phyloP scores from a whole-genome alignment of 2,329 filamentous ascomycete genomes.

The Colletotrichum siamense region DNA sequence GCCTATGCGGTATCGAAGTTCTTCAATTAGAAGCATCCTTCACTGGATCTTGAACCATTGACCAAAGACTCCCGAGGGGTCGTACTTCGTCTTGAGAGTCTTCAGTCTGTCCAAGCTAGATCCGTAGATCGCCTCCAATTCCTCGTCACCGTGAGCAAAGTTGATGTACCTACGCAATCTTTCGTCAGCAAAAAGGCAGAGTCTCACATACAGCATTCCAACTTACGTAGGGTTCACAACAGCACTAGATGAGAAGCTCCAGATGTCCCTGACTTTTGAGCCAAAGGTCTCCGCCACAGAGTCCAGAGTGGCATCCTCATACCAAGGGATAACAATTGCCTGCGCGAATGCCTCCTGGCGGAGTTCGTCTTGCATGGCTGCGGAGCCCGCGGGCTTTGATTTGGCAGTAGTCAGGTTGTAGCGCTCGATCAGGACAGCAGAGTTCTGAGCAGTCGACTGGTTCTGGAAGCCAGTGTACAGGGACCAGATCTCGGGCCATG shows the following conservation, averaged over 20 bases:
- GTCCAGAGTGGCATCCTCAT: slow-evolving; percentile 38
- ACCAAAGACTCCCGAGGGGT: slow-evolving; percentile 30
- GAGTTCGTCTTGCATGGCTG: slow-evolving; percentile 35
- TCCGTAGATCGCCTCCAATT: slow-evolving; percentile 27
- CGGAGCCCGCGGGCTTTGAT: slow-evolving; percentile 21
- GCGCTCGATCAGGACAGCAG: slow-evolving; percentile 37
- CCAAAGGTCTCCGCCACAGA: slow-evolving; percentile 37
- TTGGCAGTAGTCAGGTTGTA: slow-evolving; percentile 39
- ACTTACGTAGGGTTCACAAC: slow-evolving; percentile 24
- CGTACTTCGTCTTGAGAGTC: slow-evolving; percentile 30
- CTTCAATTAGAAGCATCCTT: fast-evolving
- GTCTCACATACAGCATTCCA: fast-evolving
- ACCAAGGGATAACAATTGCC: slow-evolving; percentile 44
- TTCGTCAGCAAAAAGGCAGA: fast-evolving
- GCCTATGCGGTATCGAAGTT: fast-evolving
- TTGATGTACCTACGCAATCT: slow-evolving; percentile 30
- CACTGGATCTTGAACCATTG: slow-evolving; percentile 30
- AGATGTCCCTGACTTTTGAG: slow-evolving; percentile 31
- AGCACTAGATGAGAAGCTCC: slow-evolving; percentile 24
- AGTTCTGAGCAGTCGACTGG: slow-evolving; percentile 33
- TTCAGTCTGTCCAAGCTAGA: slow-evolving; percentile 28
- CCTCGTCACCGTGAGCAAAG: slow-evolving; percentile 37
- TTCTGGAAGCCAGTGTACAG: slow-evolving; percentile 39
- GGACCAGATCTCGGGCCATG: slow-evolving; percentile 45
- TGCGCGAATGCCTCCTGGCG: slow-evolving; percentile 36